Base-by-base conservation (phyloP, 495 filamentous ascomycete species). In the Daldinia caldariorum region DNA sequence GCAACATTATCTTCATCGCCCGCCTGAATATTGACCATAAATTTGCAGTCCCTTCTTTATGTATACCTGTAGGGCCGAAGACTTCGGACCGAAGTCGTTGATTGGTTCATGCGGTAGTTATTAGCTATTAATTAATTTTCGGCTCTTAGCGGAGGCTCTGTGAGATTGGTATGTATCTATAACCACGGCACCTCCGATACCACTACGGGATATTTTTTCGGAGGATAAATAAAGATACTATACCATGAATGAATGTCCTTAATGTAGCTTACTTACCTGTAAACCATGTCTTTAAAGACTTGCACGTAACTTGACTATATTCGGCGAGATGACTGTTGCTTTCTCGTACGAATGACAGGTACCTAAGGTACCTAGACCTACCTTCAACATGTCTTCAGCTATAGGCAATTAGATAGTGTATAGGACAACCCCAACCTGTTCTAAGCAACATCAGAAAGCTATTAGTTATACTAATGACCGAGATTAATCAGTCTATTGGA, bases 71-170 rank as follows among this genome's bases (percentile, higher is more conserved):
- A 71, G 69, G 63, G 7, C 69, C 69, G 69, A 71, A 60, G 59
- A 14, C 47, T 67, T 71, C 69, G 69, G 69, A 35, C 69, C 69
- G 69, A 71, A 63, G 41, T 9, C 20, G 35, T 43, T 43, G 56
- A 49, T 39, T 45, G 34, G 47, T 14, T 34, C 41, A 49, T 9
- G 9, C 55, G 13, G 10, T 18, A 38, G 20, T 14, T 61, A 12
- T 56, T 43, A 37, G 50, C 26, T 26, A 26, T 26, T 26, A 26
- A 26, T 26, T 3, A 26, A 26, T 31, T 6, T 37, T 47, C 20
- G 63, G 59, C 38, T 63, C 63, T 53, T 51, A 45, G 22, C 31
- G 62, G 47, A 57, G 34, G 49, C 38, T 39, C 38, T 59, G 56
- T 47, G 29, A 65, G 61, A 65, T 59, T 41, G 34, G 65, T 65